Evolutionary conservation across 106 monocot species (phyloP), one percentile per base, ranked within the genome.

Genomic region (Apostasia ramifera): DNA sequence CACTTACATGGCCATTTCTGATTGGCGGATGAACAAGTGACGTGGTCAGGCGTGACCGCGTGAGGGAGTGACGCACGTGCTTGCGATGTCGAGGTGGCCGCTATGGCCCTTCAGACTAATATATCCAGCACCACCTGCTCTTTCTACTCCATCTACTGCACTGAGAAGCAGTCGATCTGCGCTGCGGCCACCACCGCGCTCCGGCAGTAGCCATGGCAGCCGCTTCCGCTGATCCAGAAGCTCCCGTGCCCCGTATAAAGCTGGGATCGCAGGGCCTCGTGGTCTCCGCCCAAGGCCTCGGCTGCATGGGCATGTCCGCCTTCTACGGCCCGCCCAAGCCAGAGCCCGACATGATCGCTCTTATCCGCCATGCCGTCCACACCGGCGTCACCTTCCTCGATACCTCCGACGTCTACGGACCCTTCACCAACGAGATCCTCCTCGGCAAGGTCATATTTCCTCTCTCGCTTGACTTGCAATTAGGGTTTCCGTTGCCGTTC

Each of bases 271-370:
- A 81, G 66, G 81, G 85, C 9, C 68, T 85, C 52, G 75, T 78
- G 78, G 81, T 85, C n/a, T 85, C 85, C 40, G 59, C 71, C 1
- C 81, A 79, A 47, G 78, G 81, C 13, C 60, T 85, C 1, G 81
- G 85, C 2, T 85, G 81, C 77, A 85, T 85, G 85, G 85, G 85
- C 52, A 85, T 85, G 81, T 85, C 81, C 7, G 58, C 80, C 63
- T 67, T 74, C 77, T 85, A 79, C 66, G 85, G 78, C 13, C 75
- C 85, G 8, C 67, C 85, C 2, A 85, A 81, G 69, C 85, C 85
- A 41, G 81, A 81, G 26, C 3, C 85, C 46, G 81, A 78, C 63
- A 81, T 85, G 85, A 78, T 85, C 71, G 62, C 68, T 26, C 85
- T 85, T 44, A 66, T 85, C 55, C 85, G 47, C 68, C 67, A 81